These are phyloP conservation scores for Luffa acutangula DNA, from an alignment of 306 rosid species.

Conservation along the genomic window DNA sequence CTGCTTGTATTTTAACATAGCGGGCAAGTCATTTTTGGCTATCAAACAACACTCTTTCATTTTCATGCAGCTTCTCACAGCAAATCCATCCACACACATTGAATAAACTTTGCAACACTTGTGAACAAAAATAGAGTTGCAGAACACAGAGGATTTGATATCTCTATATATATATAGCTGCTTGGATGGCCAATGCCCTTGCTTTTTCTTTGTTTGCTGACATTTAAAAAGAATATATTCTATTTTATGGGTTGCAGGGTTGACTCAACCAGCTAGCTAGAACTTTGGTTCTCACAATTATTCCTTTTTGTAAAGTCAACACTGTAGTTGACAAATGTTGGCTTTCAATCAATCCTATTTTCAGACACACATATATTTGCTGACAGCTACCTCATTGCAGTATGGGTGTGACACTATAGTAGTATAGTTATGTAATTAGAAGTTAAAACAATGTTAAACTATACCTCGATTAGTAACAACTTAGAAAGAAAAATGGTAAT, in stretches of 20 bases:
- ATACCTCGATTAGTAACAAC: too few species aligned
- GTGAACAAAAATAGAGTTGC: background rate
- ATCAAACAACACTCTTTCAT: background rate
- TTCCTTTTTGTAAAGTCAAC: background rate
- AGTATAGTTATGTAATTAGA: too few species aligned
- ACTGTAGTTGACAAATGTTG: background rate
- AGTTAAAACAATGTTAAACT: too few species aligned
- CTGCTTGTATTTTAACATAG: background rate
- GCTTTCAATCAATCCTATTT: too few species aligned
- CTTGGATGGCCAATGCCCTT: background rate
- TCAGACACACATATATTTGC: too few species aligned
- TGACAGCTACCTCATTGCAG: too few species aligned
- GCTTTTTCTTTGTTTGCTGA: background rate
- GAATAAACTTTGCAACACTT: background rate
- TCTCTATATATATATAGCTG: too few species aligned
- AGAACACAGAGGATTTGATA: too few species aligned
- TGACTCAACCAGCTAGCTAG: background rate
- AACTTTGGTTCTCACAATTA: background rate
- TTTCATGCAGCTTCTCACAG: background rate
- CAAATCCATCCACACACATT: too few species aligned
- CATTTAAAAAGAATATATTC: background rate
- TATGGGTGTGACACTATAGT: too few species aligned
- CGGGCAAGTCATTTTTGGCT: constrained; percentile 8
- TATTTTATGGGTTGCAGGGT: background rate
- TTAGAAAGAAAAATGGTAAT: too few species aligned